Evolutionary conservation across 129 eudicot species (phyloP).

Genomic region (Flaveria linearis): DNA sequence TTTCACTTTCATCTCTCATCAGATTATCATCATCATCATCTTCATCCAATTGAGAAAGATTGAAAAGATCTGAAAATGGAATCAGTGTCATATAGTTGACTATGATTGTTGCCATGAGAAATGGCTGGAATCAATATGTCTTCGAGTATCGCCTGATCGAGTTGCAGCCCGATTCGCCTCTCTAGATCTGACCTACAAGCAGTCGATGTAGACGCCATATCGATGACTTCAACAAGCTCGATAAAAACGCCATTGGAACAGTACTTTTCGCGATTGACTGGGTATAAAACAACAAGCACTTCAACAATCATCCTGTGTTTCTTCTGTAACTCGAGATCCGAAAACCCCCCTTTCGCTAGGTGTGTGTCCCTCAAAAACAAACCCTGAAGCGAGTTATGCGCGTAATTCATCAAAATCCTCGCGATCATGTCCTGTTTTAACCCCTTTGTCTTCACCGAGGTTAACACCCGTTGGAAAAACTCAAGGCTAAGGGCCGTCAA

Average conservation of each 20-base stretch:
- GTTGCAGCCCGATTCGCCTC: conserved; percentile 87
- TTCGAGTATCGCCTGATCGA: conserved; percentile 95
- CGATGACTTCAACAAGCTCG: conserved; percentile 78
- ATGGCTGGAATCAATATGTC: conserved; percentile 80
- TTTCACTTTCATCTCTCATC: conserved; percentile 69
- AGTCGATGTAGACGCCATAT: conserved; percentile 63
- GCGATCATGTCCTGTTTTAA: conserved; percentile 86
- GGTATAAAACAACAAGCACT: conserved; percentile 70
- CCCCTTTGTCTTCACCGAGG: conserved; percentile 79
- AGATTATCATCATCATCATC: conserved; percentile 73
- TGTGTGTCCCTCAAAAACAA: conserved; percentile 59
- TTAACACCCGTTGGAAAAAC: conserved; percentile 74
- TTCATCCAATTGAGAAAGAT: conserved; percentile 89
- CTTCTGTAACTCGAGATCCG: conserved; percentile 70
- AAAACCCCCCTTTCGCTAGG: conserved; percentile 47
- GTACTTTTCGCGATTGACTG: conserved; percentile 74
- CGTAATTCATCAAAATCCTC: conserved; percentile 73
- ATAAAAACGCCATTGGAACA: conserved; percentile 95
- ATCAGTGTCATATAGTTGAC: conserved; percentile 73
- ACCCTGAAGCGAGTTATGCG: conserved; percentile 81
- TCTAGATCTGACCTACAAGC: conserved; percentile 92
- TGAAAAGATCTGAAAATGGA: conserved; percentile 81
- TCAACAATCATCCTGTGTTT: conserved; percentile 75
- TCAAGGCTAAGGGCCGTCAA: conserved; percentile 61
- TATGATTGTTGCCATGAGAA: conserved; percentile 60